These are phyloP conservation scores for Willaertia magna DNA, from an alignment of 208 protist genomes.

Conservation along the genomic window DNA sequence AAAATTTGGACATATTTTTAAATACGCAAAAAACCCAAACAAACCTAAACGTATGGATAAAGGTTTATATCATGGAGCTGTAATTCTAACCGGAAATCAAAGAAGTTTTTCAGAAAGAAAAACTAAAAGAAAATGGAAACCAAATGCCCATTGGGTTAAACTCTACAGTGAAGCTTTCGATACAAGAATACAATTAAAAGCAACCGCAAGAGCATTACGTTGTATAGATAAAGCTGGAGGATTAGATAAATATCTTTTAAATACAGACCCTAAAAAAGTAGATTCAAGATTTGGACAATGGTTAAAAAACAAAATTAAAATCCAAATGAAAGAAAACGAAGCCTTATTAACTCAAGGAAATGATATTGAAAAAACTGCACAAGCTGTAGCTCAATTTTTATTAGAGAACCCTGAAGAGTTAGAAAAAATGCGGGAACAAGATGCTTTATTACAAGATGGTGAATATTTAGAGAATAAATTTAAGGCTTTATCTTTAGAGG, in stretches of 20 bases:
- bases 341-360: neutral
- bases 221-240: neutral
- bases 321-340: neutral
- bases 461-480: neutral
- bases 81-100: neutral
- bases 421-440: neutral
- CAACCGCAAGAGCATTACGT: neutral
- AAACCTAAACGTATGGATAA: neutral
- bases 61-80: neutral
- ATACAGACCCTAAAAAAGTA: neutral
- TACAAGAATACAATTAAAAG: neutral
- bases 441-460: neutral
- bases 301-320: neutral
- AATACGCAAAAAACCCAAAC: neutral
- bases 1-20: neutral
- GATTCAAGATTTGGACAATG: neutral
- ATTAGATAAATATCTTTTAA: neutral
- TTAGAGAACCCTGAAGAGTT: neutral
- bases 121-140: neutral
- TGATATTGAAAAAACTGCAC: neutral
- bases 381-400: neutral
- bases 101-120: neutral
- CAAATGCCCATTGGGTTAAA: neutral
- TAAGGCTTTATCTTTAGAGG: neutral
- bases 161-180: slow-evolving; percentile 3